Conservation (phyloP, 2,329 filamentous ascomycete species). For the Aspergillus hortae region DNA sequence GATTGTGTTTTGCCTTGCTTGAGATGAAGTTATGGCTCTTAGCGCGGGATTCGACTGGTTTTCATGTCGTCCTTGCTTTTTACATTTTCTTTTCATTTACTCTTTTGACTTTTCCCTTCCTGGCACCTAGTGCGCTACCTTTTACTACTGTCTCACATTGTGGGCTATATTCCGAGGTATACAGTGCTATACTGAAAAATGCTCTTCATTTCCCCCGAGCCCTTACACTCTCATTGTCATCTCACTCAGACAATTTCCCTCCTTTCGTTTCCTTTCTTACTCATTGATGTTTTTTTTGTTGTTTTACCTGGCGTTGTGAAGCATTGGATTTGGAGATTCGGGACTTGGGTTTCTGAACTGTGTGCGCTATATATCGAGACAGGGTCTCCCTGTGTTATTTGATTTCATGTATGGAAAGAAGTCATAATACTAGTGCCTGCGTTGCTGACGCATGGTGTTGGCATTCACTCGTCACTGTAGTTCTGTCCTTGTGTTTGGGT, state of each 20-base stretch:
- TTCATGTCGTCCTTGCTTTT: slow-evolving; percentile 19
- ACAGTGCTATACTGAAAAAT: slow-evolving; percentile 21
- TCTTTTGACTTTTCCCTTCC: slow-evolving; percentile 9
- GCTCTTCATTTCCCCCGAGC: slow-evolving; percentile 3
- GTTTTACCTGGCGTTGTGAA: slow-evolving; percentile 31
- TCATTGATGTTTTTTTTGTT: slow-evolving; percentile 12
- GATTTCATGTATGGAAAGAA: slow-evolving; percentile 14
- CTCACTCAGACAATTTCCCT: slow-evolving; percentile 13
- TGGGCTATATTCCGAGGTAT: slow-evolving; percentile 14
- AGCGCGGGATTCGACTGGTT: slow-evolving; percentile 29
- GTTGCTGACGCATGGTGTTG: slow-evolving; percentile 10
- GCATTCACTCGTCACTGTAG: background rate
- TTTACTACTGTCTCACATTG: slow-evolving; percentile 10
- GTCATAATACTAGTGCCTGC: slow-evolving; percentile 17
- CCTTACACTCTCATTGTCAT: slow-evolving; percentile 12
- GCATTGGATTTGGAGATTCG: slow-evolving; percentile 32
- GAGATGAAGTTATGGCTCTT: slow-evolving; percentile 38
- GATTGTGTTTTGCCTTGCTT: slow-evolving; percentile 24
- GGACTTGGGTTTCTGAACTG: slow-evolving; percentile 24
- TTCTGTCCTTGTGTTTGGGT: background rate
- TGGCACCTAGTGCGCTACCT: slow-evolving; percentile 7
- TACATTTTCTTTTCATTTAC: slow-evolving; percentile 10
- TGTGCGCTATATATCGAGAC: slow-evolving; percentile 14
- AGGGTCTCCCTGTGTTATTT: slow-evolving; percentile 15
- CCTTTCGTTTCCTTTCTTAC: slow-evolving; percentile 9